phyloP scores from a whole-genome alignment of 352 stramenopile genomes.

The Aphanomyces stellatus region DNA sequence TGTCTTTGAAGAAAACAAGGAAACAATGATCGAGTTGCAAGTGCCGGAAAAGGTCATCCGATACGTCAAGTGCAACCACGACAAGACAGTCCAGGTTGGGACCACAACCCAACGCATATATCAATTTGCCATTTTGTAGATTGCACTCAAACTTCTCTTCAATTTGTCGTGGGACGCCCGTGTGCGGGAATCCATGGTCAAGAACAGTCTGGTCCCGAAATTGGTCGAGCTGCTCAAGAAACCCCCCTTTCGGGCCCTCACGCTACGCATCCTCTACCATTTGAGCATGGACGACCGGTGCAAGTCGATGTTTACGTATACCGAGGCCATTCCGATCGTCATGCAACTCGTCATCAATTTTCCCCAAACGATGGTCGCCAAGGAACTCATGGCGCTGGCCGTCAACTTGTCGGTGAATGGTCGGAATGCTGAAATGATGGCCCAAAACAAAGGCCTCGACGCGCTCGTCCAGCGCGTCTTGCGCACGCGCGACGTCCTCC shows the following conservation, averaged over 20 bases:
- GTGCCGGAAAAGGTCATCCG: conserved; percentile 70
- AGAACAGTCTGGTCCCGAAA: conserved; percentile 85
- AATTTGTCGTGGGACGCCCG: conserved; percentile 92
- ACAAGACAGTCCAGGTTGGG: conserved; percentile 66
- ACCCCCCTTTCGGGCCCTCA: conserved; percentile 76
- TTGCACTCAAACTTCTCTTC: conserved; percentile 85
- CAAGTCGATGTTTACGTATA: conserved; percentile 94
- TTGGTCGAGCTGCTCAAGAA: conserved; percentile 92
- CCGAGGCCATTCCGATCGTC: conserved; percentile 89
- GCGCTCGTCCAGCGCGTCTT: conserved; percentile 84
- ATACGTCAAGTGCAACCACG: conserved; percentile 74
- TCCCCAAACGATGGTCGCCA: conserved; percentile 84
- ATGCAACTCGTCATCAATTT: conserved; percentile 94
- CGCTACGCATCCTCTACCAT: conserved; percentile 91
- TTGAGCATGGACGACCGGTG: conserved; percentile 91
- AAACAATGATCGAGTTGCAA: conserved; percentile 79
- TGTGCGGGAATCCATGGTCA: conserved; percentile 77
- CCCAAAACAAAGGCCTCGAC: conserved; percentile 78
- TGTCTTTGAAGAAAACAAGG: conserved; percentile 94
- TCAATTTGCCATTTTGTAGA: conserved; percentile 21
- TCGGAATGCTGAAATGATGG: conserved; percentile 88
- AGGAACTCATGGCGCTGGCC: conserved; percentile 90
- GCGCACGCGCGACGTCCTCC: conserved; percentile 79
- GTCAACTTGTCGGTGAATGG: conserved; percentile 91
- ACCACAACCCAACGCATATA: conserved; percentile 24